Percentiles rank a stretch among this genome's conserved stretches.
Conservation (phyloP, 148 eudicot species). For the Talinum fruticosum region DNA sequence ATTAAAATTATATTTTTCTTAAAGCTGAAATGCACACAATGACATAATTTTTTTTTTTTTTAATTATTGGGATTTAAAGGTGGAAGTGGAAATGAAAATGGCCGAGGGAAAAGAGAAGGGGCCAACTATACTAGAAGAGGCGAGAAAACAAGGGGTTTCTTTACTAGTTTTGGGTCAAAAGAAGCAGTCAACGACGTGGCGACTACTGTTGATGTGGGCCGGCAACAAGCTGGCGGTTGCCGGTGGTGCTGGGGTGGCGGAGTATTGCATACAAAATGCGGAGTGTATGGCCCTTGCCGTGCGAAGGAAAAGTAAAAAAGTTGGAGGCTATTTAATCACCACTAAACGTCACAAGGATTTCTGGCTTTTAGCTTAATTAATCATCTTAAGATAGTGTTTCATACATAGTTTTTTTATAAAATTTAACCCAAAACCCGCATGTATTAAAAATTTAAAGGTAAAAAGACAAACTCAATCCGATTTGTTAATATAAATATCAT, state of each 20-base stretch:
- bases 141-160: conserved; percentile 51
- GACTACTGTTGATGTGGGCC: conserved; percentile 69
- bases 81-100: conserved; percentile 50
- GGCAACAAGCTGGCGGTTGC: conserved; percentile 25
- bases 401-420: not conserved
- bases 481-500: not conserved
- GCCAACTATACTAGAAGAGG: conserved; percentile 64
- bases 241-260: conserved; percentile 54
- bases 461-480: not conserved
- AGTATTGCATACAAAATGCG: conserved; percentile 76
- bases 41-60: no score
- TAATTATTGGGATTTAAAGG: conserved; percentile 29
- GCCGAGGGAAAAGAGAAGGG: conserved; percentile 82
- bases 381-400: not conserved
- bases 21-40: no score
- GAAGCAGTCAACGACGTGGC: conserved; percentile 69
- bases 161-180: conserved; percentile 76
- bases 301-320: conserved; percentile 64
- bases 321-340: conserved; percentile 78
- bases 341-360: conserved; percentile 90
- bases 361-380: conserved; percentile 83
- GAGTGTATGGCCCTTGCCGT: conserved; percentile 80
- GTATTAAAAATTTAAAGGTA: not conserved
- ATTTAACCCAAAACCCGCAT: not conserved
- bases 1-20: no score